A percentile compares a stretch with the other conserved stretches of the same genome.
These are phyloP conservation scores for Candida succiphila DNA, from an alignment of 805 yeast genomes.

Conservation along the genomic window DNA sequence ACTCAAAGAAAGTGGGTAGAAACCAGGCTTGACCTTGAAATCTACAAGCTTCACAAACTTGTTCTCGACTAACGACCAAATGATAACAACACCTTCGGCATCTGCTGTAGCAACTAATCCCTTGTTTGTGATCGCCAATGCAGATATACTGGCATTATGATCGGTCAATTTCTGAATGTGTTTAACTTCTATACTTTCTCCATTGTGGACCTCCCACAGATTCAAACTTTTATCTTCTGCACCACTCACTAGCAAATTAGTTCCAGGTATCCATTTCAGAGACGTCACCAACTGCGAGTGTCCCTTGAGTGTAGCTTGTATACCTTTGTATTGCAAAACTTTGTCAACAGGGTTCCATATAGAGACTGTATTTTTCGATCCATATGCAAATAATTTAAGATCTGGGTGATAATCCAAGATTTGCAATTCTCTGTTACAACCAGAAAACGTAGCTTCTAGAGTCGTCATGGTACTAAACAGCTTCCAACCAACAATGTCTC, in stretches of 20 bases:
- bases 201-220: constrained; percentile 15
- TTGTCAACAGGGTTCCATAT: constrained; percentile 51
- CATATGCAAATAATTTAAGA: constrained; percentile 48
- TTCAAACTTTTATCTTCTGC: constrained; percentile 57
- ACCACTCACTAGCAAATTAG: constrained; percentile 43
- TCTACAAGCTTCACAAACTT: constrained; percentile 18
- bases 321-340: constrained; percentile 29
- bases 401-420: constrained; percentile 40
- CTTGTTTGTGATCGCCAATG: constrained; percentile 32
- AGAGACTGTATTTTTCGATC: constrained; percentile 58
- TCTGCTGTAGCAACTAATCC: constrained; percentile 48
- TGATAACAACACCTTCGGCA: constrained; percentile 45
- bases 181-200: constrained; percentile 20
- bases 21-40: constrained; percentile 32
- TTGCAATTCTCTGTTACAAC: constrained; percentile 61
- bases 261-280: constrained; percentile 44
- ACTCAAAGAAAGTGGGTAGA: constrained; percentile 35
- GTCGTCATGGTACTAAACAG: constrained; percentile 10
- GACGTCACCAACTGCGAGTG: constrained; percentile 58
- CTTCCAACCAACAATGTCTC: no score
- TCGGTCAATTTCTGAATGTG: constrained; percentile 23
- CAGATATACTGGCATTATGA: constrained; percentile 43
- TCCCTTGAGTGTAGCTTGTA: constrained; percentile 44
- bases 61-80: constrained; percentile 33
- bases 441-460: constrained; percentile 54